These are phyloP conservation scores for Saccharomycopsis oosterbeekiorum DNA, from an alignment of 805 yeast species.

Conservation along the genomic window DNA sequence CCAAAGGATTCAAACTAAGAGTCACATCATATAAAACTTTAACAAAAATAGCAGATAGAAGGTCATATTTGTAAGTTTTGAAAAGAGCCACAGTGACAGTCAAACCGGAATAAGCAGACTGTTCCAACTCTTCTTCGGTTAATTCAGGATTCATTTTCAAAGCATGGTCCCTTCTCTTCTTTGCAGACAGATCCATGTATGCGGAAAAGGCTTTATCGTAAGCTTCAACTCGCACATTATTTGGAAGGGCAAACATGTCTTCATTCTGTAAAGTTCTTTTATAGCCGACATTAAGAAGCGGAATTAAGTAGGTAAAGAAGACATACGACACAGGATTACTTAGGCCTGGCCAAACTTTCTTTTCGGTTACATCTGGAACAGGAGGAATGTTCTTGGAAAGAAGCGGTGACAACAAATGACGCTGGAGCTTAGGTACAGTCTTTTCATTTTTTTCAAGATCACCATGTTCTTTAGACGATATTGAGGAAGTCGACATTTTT, in stretches of 20 bases:
- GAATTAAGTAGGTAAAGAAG: slow-evolving; percentile 61
- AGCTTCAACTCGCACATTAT: slow-evolving; percentile 33
- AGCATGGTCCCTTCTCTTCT: slow-evolving; percentile 27
- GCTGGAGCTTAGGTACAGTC: background rate
- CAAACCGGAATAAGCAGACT: slow-evolving; percentile 26
- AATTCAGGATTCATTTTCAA: slow-evolving; percentile 27
- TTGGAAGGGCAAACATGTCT: slow-evolving; percentile 44
- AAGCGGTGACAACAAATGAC: slow-evolving; percentile 14
- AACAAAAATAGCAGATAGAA: slow-evolving; percentile 31
- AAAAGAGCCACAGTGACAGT: slow-evolving; percentile 36
- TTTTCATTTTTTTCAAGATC: background rate
- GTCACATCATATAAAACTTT: slow-evolving; percentile 39
- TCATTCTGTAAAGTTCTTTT: slow-evolving; percentile 58
- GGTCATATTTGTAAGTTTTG: slow-evolving; percentile 39
- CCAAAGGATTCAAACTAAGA: slow-evolving; percentile 43
- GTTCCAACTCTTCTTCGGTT: slow-evolving; percentile 31
- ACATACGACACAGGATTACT: slow-evolving; percentile 31
- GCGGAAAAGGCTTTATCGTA: slow-evolving; percentile 30
- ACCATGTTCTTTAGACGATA: background rate
- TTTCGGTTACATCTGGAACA: slow-evolving; percentile 28
- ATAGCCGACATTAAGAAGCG: slow-evolving; percentile 57
- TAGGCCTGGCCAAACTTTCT: slow-evolving; percentile 35
- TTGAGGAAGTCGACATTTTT: background rate
- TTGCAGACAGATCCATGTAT: slow-evolving; percentile 26
- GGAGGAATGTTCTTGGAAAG: slow-evolving; percentile 29